Conservation (phyloP, 495 filamentous ascomycete species). For the Aspergillus indologenus region DNA sequence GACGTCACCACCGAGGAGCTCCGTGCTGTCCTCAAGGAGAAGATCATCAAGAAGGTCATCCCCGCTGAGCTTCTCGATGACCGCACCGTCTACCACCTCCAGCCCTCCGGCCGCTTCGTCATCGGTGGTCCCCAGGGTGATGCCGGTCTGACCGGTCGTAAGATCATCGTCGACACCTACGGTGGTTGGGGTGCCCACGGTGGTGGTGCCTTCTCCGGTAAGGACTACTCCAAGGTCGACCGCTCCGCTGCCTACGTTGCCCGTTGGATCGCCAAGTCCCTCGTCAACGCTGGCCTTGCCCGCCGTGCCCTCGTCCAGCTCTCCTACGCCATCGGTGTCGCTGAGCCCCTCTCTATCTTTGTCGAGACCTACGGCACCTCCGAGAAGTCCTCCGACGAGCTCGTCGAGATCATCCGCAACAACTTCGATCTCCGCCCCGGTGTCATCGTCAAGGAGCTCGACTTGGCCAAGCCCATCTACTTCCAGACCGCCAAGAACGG, state of each 20-base stretch:
- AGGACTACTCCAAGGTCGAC: conserved; percentile 99
- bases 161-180: conserved; percentile 99
- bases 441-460: conserved; percentile 97
- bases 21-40: conserved; percentile 92
- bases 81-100: conserved; percentile 91
- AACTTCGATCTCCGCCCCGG: conserved; percentile 98
- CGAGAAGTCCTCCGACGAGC: conserved; percentile 77
- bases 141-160: conserved; percentile 96
- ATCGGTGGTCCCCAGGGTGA: conserved; percentile 99
- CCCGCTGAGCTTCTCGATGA: conserved; percentile 90
- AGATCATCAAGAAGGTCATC: conserved; percentile 94
- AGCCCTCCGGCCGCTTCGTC: conserved; percentile 97
- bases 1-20: conserved; percentile 90
- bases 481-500: conserved; percentile 98
- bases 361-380: conserved; percentile 64
- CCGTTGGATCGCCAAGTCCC: conserved; percentile 98
- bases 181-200: conserved; percentile 99
- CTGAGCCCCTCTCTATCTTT: conserved; percentile 90
- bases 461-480: conserved; percentile 95
- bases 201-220: conserved; percentile 99
- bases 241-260: conserved; percentile 95
- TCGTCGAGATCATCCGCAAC: conserved; percentile 86
- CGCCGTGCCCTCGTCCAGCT: conserved; percentile 94
- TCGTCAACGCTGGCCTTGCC: conserved; percentile 82
- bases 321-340: conserved; percentile 97